Percentiles rank a stretch among this genome's conserved stretches.
phyloP scores from a whole-genome alignment of 1,139 yeast genomes.

The Blastobotrys capitulatus region DNA sequence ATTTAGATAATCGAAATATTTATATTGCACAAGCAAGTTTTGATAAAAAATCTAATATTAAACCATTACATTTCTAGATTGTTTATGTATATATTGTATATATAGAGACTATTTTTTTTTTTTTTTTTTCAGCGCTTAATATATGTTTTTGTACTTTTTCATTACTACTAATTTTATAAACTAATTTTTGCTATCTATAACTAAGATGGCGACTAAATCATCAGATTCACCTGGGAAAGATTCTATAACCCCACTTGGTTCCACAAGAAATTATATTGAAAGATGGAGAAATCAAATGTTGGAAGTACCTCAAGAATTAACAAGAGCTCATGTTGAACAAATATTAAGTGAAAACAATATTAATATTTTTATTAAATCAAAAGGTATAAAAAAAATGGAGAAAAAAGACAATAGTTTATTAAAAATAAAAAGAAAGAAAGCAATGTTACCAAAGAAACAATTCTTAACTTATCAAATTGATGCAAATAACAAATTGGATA shows the following conservation, averaged over 20 bases:
- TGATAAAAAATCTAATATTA: conserved; percentile 2
- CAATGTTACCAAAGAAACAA: background rate
- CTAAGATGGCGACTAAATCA: no score
- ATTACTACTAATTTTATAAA: background rate
- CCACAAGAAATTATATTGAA: no score
- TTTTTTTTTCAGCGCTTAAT: background rate
- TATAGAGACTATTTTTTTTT: background rate
- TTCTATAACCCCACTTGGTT: no score
- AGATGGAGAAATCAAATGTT: no score
- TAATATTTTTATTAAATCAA: no score
- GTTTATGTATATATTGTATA: background rate
- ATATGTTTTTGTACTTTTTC: background rate
- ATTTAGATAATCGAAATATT: conserved; percentile 55
- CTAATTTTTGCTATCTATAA: no score
- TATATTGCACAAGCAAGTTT: conserved; percentile 52
- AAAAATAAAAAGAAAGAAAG: background rate
- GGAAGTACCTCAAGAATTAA: no score
- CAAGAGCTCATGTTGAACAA: no score
- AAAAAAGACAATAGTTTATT: background rate
- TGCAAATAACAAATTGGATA: background rate
- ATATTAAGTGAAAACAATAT: no score
- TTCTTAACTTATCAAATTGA: background rate
- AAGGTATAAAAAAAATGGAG: no score
- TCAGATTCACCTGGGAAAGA: no score
- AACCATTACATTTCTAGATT: background rate